Percentiles rank a stretch among this genome's conserved stretches.
Evolutionary conservation across 148 eudicot genomes (phyloP).

Genomic region (Chenopodium berlandieri): DNA sequence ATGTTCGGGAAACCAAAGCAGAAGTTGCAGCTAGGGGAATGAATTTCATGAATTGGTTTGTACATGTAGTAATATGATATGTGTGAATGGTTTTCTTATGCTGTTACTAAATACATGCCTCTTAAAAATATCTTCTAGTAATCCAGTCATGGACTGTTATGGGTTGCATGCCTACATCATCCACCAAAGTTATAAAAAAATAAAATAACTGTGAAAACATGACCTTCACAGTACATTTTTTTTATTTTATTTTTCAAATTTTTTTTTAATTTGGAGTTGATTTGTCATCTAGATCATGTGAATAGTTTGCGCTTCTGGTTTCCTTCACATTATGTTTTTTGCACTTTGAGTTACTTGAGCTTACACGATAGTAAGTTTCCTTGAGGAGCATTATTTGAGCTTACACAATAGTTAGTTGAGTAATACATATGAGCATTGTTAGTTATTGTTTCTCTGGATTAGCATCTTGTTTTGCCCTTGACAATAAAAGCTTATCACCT

Average conservation of each 20-base stretch:
- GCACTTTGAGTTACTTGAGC: too few species aligned
- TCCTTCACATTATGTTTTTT: neutral
- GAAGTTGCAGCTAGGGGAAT: constrained; percentile 84
- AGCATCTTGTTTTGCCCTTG: neutral
- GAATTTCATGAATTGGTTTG: constrained; percentile 78
- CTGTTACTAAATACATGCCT: neutral
- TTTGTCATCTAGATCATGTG: neutral
- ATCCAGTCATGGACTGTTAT: neutral
- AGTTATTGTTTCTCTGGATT: neutral
- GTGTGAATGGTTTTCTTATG: neutral
- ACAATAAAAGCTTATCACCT: neutral
- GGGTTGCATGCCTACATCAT: neutral
- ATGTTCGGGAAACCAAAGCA: constrained; percentile 74
- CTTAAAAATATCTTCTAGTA: neutral
- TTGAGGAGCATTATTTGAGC: neutral
- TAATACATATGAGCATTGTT: neutral
- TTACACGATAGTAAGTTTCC: too few species aligned
- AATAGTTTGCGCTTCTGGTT: neutral
- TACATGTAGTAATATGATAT: neutral
- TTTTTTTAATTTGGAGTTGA: too few species aligned
- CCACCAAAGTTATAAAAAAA: neutral
- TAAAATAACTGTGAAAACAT: neutral
- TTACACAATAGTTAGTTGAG: neutral
- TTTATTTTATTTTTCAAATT: too few species aligned
- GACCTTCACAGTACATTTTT: neutral